Evolutionary conservation across 2,329 filamentous ascomycete genomes (phyloP).

Genomic region (Pseudogymnoascus sp.): DNA sequence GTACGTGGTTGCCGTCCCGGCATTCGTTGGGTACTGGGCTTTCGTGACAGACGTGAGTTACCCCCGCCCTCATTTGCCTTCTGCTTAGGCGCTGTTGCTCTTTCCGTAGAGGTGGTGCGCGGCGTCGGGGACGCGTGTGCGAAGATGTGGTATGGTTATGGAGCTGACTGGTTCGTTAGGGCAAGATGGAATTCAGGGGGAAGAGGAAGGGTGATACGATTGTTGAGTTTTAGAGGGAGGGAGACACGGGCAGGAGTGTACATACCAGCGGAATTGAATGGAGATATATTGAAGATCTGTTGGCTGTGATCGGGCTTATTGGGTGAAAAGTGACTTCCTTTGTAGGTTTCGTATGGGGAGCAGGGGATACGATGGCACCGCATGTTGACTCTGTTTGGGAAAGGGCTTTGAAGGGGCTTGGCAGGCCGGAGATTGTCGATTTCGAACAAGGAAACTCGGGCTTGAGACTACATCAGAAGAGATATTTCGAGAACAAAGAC

Average conservation of each 20-base stretch:
- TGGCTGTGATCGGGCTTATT: not conserved
- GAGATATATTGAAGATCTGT: not conserved
- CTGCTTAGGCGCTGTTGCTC: not conserved
- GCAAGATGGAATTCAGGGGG: slow-evolving; percentile 74
- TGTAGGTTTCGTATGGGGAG: not conserved
- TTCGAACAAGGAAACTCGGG: not conserved
- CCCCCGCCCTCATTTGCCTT: not conserved
- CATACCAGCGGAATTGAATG: slow-evolving; percentile 28
- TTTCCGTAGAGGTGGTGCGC: not conserved
- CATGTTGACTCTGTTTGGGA: not conserved
- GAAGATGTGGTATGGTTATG: not conserved
- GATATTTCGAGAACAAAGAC: not conserved
- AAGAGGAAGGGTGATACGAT: slow-evolving; percentile 86
- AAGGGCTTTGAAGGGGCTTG: not conserved
- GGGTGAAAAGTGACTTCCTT: not conserved
- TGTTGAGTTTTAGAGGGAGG: slow-evolving; percentile 56
- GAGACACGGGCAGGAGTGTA: slow-evolving; percentile 28
- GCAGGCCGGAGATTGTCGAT: not conserved
- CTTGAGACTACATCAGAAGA: not conserved
- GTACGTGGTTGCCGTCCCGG: slow-evolving; percentile 67
- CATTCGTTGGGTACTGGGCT: slow-evolving; percentile 59
- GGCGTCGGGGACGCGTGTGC: not conserved
- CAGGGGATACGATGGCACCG: not conserved
- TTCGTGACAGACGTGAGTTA: slow-evolving; percentile 78
- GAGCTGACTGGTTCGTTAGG: slow-evolving; percentile 44